Base-by-base conservation (phyloP, 345 rosid species). In the Trapa bicornis region DNA sequence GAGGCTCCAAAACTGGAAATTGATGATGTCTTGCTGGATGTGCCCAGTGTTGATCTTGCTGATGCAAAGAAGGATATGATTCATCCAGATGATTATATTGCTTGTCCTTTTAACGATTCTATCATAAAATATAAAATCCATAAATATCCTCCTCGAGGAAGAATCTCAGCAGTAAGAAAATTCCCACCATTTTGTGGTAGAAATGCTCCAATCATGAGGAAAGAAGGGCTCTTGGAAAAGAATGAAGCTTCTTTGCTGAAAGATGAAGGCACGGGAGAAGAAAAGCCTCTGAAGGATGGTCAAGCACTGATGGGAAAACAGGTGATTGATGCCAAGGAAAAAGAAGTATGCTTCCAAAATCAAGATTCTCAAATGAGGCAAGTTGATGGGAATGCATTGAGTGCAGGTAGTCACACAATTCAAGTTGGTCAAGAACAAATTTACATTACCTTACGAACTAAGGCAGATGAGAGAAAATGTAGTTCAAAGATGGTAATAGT, bases 131-230 rank as follows among this genome's bases (percentile, higher is more conserved):
- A 14, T 62, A 22, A 38, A 67, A 68, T 60, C 66, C 75, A 63
- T 67, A 81, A 70, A 22, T 82, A 80, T 71, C 84, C 78, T 60
- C 78, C 83, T 7, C 75, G 78, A 68, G 83, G 87, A 81, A 81
- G 65, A 56, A 72, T 82, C 69, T 71, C 77, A 0, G 85, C 83
- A 45, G 63, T 76, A 15, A 79, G 90, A 74, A 79, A 81, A 69
- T 90, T 82, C 67, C 86, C 95, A 67, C 82, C 79, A 12, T 45
- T 62, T 37, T 82, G 81, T 63, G 85, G 89, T 71, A 70, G 77
- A 70, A 85, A 77, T 52, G 75, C 84, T 76, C 64, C 68, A 14
- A 12, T 38, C 65, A 50, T 60, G 69, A 9, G 36, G 14, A 67
- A 67, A 64, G 78, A 70, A 65, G 76, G 42, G 68, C 5, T 50